Evolutionary conservation across 1,139 yeast genomes (phyloP).

Genomic region (Magnusiomyces tetraspermus): DNA sequence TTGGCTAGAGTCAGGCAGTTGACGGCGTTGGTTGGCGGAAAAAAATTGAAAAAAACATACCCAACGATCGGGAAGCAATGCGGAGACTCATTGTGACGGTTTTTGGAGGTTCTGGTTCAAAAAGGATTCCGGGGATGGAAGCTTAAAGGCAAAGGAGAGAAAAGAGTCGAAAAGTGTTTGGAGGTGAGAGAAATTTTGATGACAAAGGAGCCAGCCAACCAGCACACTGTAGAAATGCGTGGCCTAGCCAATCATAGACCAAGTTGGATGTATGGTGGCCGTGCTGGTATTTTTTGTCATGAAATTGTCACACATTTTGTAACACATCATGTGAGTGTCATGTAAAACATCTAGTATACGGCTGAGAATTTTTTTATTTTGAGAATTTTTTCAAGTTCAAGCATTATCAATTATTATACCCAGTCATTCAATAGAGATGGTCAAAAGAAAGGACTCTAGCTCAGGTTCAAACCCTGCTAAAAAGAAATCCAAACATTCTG

Average conservation of each 20-base stretch:
- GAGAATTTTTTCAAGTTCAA: no score
- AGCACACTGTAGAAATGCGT: no score
- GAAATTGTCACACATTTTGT: no score
- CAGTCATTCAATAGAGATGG: no score
- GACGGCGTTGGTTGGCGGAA: background rate
- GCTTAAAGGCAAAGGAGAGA: background rate
- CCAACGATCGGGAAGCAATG: slow-evolving; percentile 24
- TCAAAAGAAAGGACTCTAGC: background rate
- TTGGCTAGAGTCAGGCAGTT: no score
- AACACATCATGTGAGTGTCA: no score
- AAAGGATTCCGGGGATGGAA: background rate
- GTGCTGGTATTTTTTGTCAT: no score
- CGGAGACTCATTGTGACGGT: slow-evolving; percentile 24
- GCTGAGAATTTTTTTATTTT: no score
- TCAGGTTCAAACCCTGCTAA: background rate
- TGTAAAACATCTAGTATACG: no score
- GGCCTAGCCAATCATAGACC: no score
- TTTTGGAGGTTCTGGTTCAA: background rate
- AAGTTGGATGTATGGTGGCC: no score
- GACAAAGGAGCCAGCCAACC: no score
- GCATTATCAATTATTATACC: background rate
- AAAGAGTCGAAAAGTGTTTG: background rate
- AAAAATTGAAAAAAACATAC: slow-evolving; percentile 15
- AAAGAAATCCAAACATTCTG: background rate
- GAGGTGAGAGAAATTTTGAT: background rate